Conservation (phyloP, 208 protist species). For the Histomonas meleagridis region DNA sequence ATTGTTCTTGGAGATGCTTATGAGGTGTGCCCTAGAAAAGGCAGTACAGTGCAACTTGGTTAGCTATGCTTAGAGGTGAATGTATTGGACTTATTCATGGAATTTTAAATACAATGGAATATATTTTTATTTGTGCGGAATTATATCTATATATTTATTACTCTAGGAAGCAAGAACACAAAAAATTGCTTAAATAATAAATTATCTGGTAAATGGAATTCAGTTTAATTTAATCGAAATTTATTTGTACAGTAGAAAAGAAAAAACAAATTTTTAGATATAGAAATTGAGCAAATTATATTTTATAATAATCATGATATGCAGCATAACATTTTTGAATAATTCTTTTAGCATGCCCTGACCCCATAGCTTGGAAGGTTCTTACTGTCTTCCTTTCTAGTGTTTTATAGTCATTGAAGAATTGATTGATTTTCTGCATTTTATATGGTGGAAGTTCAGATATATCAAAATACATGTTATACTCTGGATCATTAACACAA, state of each 20-base stretch:
- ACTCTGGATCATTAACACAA: background rate
- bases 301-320: background rate
- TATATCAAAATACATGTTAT: background rate
- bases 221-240: too few species aligned
- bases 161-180: too few species aligned
- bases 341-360: conserved; percentile 1
- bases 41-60: background rate
- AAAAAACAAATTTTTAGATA: too few species aligned
- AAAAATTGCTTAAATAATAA: too few species aligned
- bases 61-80: background rate
- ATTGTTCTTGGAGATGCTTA: conserved; percentile 3
- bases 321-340: background rate
- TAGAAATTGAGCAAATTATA: too few species aligned
- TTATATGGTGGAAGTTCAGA: background rate
- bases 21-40: background rate
- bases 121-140: too few species aligned
- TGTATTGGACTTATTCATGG: background rate
- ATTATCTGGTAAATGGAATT: too few species aligned
- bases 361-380: background rate
- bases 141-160: too few species aligned
- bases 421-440: background rate
- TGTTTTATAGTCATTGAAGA: conserved; percentile 13
- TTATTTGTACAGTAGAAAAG: too few species aligned
- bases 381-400: background rate
- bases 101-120: background rate